phyloP scores from a whole-genome alignment of 305 asterid genomes.

The Solanum chacoense region DNA sequence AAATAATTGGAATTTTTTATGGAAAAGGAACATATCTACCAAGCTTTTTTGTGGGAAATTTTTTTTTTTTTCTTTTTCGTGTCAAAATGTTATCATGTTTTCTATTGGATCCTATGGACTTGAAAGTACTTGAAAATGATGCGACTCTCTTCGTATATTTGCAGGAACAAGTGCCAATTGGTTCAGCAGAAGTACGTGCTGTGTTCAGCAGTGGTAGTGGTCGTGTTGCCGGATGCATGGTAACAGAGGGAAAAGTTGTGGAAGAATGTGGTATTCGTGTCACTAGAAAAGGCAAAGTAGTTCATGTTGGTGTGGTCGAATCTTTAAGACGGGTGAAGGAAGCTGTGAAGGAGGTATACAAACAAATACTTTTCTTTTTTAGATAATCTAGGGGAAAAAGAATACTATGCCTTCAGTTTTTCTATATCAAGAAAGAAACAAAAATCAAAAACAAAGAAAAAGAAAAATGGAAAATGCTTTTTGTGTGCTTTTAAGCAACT shows the following conservation, averaged over 20 bases:
- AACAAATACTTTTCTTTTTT: not conserved
- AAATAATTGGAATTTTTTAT: not conserved
- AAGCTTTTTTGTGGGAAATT: not conserved
- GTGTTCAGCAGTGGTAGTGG: conserved; percentile 98
- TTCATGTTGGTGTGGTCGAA: conserved; percentile 65
- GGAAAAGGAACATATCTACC: not conserved
- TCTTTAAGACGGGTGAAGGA: conserved; percentile 88
- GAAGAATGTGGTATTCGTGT: conserved; percentile 86
- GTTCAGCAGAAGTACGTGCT: conserved; percentile 84
- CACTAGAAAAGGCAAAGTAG: conserved; percentile 60
- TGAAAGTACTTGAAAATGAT: not conserved
- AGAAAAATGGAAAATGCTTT: not conserved
- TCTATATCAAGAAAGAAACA: not conserved
- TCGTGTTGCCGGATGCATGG: conserved; percentile 97
- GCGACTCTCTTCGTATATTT: conserved; percentile 2
- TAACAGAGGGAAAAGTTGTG: conserved; percentile 79
- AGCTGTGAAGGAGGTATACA: conserved; percentile 80
- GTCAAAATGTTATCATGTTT: not conserved
- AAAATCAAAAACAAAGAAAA: not conserved
- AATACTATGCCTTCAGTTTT: not conserved
- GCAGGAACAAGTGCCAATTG: conserved; percentile 87
- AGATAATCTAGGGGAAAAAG: not conserved
- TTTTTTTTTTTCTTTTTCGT: not conserved
- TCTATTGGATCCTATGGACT: not conserved
- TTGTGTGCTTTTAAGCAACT: not conserved